These are phyloP conservation scores for Bipolaris victoriae DNA, from an alignment of 2,329 filamentous ascomycete genomes.

Conservation along the genomic window DNA sequence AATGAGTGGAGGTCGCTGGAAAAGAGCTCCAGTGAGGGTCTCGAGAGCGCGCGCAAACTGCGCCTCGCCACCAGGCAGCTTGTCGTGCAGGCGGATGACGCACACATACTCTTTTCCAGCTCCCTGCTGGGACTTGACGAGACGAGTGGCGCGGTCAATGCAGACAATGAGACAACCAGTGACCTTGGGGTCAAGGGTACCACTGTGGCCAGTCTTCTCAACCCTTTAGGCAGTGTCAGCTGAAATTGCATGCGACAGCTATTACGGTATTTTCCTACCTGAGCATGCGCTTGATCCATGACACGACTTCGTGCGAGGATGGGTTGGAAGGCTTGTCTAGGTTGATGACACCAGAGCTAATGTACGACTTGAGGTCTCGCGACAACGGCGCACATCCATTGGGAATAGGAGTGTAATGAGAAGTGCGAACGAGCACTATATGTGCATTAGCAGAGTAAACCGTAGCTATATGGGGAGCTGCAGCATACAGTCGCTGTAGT, in stretches of 20 bases:
- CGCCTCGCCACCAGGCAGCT: conserved; percentile 88
- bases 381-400: conserved; percentile 89
- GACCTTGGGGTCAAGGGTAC: conserved; percentile 97
- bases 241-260: neutral
- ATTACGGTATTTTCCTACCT: conserved; percentile 60
- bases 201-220: conserved; percentile 97
- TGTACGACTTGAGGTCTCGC: conserved; percentile 95
- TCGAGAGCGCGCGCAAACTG: conserved; percentile 94
- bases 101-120: conserved; percentile 99
- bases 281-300: conserved; percentile 98
- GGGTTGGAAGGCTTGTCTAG: conserved; percentile 97
- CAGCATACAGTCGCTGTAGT: conserved; percentile 86
- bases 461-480: conserved; percentile 40
- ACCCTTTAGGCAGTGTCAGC: conserved; percentile 59
- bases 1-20: conserved; percentile 96
- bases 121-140: conserved; percentile 98
- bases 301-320: conserved; percentile 97
- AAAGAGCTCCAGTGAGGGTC: conserved; percentile 93
- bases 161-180: conserved; percentile 94
- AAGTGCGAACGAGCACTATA: conserved; percentile 86
- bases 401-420: conserved; percentile 96
- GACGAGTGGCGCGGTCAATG: conserved; percentile 93
- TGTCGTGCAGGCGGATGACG: conserved; percentile 93
- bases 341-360: conserved; percentile 98
- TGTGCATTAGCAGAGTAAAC: conserved; percentile 29